A percentile compares a stretch with the other conserved stretches of the same genome.
Evolutionary conservation across 1,284 basidiomycete species (phyloP).

Genomic region (Papiliotrema fonsecae): DNA sequence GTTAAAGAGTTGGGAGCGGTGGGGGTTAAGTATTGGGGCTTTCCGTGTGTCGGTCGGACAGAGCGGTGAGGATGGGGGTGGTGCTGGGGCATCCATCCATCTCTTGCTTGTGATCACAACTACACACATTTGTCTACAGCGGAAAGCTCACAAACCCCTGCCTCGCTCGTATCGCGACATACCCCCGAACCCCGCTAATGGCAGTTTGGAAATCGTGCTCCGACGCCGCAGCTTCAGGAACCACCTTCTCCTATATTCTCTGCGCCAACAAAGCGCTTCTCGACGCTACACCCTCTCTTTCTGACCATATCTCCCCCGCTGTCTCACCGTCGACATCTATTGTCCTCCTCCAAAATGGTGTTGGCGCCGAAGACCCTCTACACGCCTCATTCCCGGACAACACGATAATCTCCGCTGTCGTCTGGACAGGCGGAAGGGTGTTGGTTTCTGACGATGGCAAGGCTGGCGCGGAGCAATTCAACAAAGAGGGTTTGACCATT

Average conservation of each 20-base stretch:
- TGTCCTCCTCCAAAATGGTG: conserved; percentile 53
- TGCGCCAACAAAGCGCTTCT: conserved; percentile 48
- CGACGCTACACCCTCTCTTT: conserved; percentile 40
- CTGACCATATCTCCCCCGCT: conserved; percentile 40
- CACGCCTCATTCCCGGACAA: conserved; percentile 46
- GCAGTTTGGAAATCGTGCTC: conserved; percentile 39
- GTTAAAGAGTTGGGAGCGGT: neutral
- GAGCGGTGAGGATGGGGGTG: too few relatives aligned
- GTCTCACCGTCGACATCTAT: conserved; percentile 42
- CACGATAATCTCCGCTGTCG: conserved; percentile 51
- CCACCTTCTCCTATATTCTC: conserved; percentile 41
- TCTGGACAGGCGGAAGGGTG: conserved; percentile 49
- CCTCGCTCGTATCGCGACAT: too few relatives aligned
- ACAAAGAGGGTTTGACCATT: conserved; percentile 45
- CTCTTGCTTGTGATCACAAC: too few relatives aligned
- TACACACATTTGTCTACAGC: too few relatives aligned
- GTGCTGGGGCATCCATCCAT: too few relatives aligned
- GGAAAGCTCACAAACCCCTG: too few relatives aligned
- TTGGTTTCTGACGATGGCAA: conserved; percentile 21
- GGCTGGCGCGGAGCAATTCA: conserved; percentile 39
- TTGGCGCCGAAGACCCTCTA: conserved; percentile 51
- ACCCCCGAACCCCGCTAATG: too few relatives aligned
- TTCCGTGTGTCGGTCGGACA: too few relatives aligned
- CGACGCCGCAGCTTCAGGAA: conserved; percentile 39
- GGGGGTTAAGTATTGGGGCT: too few relatives aligned